Evolutionary conservation across 179 eudicot species (phyloP), one percentile per base, ranked within the genome.

Genomic region (Monotropa hypopitys): DNA sequence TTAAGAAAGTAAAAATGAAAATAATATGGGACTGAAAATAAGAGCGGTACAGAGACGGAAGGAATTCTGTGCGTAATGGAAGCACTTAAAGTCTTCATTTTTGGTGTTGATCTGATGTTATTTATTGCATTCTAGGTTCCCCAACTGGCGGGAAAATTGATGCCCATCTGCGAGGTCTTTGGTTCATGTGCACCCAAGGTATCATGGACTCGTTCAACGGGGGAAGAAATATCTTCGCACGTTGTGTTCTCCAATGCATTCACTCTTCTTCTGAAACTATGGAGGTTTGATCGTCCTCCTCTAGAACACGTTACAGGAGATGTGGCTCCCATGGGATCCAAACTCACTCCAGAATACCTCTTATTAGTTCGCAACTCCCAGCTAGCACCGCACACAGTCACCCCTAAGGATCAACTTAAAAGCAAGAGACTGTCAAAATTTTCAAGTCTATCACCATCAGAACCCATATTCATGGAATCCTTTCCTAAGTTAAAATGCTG

Each of bases 201-300:
- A 46, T 75, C 75, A 26, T 91, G 97, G 97, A 87, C 88, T 80
- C 88, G 90, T 65, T 76, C 80, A 33, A 86, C 91, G 30, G 97
- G 96, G 74, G 99, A 89, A 82, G 88, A 86, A 80, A 83, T 96
- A 74, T 83, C 94, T 62, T 84, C 98, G 16, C 93, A 90, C 85
- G 88, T 88, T 28, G 88, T 96, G 73, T 93, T 93, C 82, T 96
- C 99, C 59, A 90, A 89, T 83, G 97, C 99, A 70, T 93, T 96
- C 72, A 91, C 92, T 40, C 90, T 91, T 74, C 87, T 96, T 65
- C 77, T 96, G 76, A 93, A 86, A 73, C 89, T 96, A 46, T 96
- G 99, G 99, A 88, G 96, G 78, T 96, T 96, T 77, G 91, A 96
- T 83, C 98, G 91, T 76, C 97, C 97, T 15, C 99, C 99, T 62